Conservation (phyloP, 2,329 filamentous ascomycete genomes). For the Biscogniauxia sp. region DNA sequence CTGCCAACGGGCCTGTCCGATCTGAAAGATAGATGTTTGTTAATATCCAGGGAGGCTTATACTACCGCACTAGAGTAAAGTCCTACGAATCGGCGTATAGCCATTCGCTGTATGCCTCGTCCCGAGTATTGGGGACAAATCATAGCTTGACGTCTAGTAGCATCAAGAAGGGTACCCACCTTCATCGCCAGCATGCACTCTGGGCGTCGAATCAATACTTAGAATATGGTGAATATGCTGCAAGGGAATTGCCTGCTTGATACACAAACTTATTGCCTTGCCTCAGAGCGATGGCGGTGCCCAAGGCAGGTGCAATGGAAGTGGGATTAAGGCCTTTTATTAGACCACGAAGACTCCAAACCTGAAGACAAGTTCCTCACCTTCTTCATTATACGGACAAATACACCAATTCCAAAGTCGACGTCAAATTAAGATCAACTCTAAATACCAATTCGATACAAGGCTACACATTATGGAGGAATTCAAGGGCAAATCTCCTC, state of each 20-base stretch:
- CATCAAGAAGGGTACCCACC: not conserved
- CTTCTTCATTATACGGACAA: not conserved
- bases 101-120: not conserved
- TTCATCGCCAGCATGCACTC: not conserved
- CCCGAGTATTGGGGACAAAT: not conserved
- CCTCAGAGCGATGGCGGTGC: not conserved
- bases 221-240: not conserved
- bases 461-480: slow-evolving; percentile 9
- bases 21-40: not conserved
- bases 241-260: not conserved
- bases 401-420: not conserved
- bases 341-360: not conserved
- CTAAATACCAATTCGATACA: not conserved
- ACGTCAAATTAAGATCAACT: not conserved
- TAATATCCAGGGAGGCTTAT: not conserved
- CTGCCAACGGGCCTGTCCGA: not conserved
- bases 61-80: not conserved
- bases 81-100: not conserved
- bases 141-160: not conserved
- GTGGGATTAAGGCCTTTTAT: not conserved
- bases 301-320: not conserved
- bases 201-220: not conserved
- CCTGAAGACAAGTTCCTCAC: not conserved
- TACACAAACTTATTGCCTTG: not conserved
- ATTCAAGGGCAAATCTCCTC: slow-evolving; percentile 16